Percentiles rank a stretch among this genome's conserved stretches.
phyloP scores from a whole-genome alignment of 371 early-diverging fungal species.

The Blakeslea trispora region DNA sequence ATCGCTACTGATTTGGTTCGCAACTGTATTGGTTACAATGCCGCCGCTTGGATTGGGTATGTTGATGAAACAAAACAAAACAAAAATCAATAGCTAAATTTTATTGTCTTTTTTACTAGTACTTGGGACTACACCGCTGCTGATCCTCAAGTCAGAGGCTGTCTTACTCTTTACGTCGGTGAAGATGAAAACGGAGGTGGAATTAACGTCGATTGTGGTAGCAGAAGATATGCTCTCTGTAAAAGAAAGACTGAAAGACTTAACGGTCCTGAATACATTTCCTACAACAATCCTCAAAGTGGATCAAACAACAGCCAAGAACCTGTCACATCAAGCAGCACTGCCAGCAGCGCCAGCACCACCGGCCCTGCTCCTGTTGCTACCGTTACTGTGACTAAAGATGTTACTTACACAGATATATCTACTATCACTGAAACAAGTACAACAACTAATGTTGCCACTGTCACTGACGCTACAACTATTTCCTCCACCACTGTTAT shows the following conservation, averaged over 20 bases:
- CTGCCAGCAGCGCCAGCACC: not conserved
- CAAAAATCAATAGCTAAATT: not conserved
- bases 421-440: too few relatives aligned
- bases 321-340: too few relatives aligned
- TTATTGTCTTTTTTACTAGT: not conserved
- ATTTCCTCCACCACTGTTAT: too few relatives aligned
- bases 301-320: too few relatives aligned
- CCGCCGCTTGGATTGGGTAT: not conserved
- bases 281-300: not conserved
- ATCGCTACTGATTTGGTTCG: not conserved
- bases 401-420: too few relatives aligned
- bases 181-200: not conserved
- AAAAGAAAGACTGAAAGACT: not conserved
- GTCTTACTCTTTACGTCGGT: not conserved
- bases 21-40: not conserved
- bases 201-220: not conserved
- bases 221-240: not conserved
- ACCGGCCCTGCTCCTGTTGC: not conserved
- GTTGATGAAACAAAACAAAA: not conserved
- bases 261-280: not conserved
- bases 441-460: too few relatives aligned
- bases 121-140: not conserved
- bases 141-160: not conserved
- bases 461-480: too few relatives aligned
- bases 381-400: too few relatives aligned